phyloP scores from a whole-genome alignment of 2,329 filamentous ascomycete genomes.

The Parastagonospora nodorum region DNA sequence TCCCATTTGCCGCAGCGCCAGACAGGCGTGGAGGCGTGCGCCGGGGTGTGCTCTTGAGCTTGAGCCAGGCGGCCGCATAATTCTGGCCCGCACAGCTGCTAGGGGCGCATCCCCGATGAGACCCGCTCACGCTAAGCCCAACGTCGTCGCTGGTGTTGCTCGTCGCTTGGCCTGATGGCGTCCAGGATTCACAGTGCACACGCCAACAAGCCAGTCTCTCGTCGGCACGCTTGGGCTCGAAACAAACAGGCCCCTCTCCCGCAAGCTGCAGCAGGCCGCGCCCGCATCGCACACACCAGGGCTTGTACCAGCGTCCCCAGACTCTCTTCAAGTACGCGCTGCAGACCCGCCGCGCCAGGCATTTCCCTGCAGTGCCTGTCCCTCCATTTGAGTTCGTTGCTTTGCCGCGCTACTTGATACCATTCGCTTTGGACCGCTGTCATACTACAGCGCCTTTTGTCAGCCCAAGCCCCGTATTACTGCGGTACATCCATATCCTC shows the following conservation, averaged over 20 bases:
- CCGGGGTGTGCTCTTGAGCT: slow-evolving; percentile 18
- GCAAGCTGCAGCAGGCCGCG: slow-evolving; percentile 43
- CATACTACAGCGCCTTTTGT: slow-evolving; percentile 34
- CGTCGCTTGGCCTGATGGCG: slow-evolving; percentile 35
- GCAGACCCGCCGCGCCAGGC: slow-evolving; percentile 37
- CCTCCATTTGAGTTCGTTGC: slow-evolving; percentile 23
- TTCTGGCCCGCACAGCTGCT: slow-evolving; percentile 32
- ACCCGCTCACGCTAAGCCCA: slow-evolving; percentile 39
- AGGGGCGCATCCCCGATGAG: slow-evolving; percentile 36
- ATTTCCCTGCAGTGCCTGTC: slow-evolving; percentile 37
- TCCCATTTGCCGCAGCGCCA: slow-evolving; percentile 39
- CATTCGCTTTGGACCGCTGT: slow-evolving; percentile 24
- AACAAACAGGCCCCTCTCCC: slow-evolving; percentile 38
- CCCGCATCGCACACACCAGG: slow-evolving; percentile 41
- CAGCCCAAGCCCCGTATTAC: slow-evolving; percentile 31
- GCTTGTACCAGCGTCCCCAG: slow-evolving; percentile 36
- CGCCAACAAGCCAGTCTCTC: slow-evolving; percentile 24
- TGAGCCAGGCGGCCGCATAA: slow-evolving; percentile 34
- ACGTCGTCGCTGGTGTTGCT: slow-evolving; percentile 29
- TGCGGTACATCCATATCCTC: slow-evolving; percentile 29
- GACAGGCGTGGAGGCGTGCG: slow-evolving; percentile 30
- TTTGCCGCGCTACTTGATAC: slow-evolving; percentile 27
- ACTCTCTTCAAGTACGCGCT: slow-evolving; percentile 45
- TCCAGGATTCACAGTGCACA: slow-evolving; percentile 32
- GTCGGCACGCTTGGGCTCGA: slow-evolving; percentile 35